These are phyloP conservation scores for Pleodorina starrii DNA, from an alignment of 139 green algal genomes.

Conservation along the genomic window DNA sequence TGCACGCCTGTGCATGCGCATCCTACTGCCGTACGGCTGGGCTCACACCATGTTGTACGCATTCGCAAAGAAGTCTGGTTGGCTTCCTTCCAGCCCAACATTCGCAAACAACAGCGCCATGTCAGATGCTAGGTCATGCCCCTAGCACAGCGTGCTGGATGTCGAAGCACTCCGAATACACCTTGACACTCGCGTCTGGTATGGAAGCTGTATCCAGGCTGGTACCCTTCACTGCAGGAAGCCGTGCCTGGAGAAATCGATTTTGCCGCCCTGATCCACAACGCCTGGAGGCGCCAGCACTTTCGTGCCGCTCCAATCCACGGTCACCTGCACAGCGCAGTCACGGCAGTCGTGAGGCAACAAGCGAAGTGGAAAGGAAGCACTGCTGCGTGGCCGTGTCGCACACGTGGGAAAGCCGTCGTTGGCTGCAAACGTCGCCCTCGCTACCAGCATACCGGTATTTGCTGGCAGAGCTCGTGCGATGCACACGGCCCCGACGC, in stretches of 20 bases:
- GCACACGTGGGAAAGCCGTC: background rate
- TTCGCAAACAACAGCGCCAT: too few relatives aligned
- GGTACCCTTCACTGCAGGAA: background rate
- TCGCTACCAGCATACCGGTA: background rate
- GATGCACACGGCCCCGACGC: background rate
- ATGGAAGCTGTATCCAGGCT: too few relatives aligned
- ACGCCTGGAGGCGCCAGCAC: constrained; percentile 14
- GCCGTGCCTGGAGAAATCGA: constrained; percentile 30
- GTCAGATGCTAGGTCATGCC: too few relatives aligned
- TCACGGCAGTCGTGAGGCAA: background rate
- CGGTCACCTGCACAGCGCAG: background rate
- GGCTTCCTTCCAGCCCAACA: too few relatives aligned
- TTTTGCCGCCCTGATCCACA: constrained; percentile 21
- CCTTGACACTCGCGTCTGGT: too few relatives aligned
- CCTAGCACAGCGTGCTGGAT: too few relatives aligned
- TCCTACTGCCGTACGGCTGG: too few relatives aligned
- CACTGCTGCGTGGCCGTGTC: background rate
- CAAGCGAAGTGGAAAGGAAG: background rate
- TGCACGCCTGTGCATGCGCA: too few relatives aligned
- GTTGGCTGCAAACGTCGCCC: too few relatives aligned
- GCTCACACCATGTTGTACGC: too few relatives aligned
- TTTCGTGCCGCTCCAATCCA: constrained; percentile 27
- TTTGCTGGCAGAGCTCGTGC: background rate
- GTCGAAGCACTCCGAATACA: too few relatives aligned
- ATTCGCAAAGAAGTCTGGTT: too few relatives aligned